Evolutionary conservation across 139 green algal species (phyloP).

Genomic region (Chlamydomonas sphaeroides): DNA sequence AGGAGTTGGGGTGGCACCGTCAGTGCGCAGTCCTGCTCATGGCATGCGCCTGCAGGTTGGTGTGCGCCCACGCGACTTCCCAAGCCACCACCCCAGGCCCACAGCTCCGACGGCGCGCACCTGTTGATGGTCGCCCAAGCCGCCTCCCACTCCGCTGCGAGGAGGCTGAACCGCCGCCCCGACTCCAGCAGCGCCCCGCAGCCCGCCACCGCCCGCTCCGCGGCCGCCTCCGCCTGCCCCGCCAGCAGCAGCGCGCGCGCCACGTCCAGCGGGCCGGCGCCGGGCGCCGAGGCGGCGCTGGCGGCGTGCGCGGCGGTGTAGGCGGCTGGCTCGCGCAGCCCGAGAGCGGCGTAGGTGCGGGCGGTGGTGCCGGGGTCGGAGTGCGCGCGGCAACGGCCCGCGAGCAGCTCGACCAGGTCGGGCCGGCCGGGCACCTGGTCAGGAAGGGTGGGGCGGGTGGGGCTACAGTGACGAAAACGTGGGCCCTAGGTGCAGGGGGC

Average conservation of each 20-base stretch:
- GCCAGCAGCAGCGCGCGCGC: slow-evolving; percentile 17
- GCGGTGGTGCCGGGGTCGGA: background rate
- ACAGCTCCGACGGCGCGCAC: background rate
- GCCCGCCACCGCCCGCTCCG: background rate
- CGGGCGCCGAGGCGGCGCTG: too few species aligned
- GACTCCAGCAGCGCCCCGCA: background rate
- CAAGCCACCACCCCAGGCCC: too few species aligned
- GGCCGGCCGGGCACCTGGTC: slow-evolving; percentile 2
- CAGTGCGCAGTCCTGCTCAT: background rate
- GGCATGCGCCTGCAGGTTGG: background rate
- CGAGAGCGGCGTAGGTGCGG: slow-evolving; percentile 1
- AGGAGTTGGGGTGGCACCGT: too few species aligned
- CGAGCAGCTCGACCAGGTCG: slow-evolving; percentile 5
- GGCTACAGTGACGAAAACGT: background rate
- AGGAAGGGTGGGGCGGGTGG: background rate
- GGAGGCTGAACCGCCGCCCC: background rate
- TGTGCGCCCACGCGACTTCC: background rate
- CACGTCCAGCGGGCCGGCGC: background rate
- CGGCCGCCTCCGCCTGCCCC: slow-evolving; percentile 6
- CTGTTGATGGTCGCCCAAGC: slow-evolving; percentile 21
- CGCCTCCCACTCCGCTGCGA: slow-evolving; percentile 2
- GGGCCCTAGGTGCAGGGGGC: too few species aligned
- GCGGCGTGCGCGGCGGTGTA: background rate
- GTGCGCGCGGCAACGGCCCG: slow-evolving; percentile 9
- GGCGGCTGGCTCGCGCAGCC: background rate